phyloP scores from a whole-genome alignment of 176 grass and related monocot species.

The Musa itinerans region DNA sequence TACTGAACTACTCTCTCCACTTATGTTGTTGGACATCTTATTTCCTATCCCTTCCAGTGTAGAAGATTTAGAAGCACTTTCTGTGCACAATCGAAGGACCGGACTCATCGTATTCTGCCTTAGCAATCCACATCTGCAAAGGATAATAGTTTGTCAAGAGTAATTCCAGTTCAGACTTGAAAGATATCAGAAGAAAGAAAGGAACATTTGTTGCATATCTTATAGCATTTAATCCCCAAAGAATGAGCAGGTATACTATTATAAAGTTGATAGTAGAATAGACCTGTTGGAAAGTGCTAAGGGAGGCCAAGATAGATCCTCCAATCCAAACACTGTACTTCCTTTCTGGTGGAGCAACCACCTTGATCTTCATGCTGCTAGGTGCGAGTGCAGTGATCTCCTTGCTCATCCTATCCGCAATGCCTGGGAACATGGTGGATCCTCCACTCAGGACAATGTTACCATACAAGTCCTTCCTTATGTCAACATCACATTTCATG shows the following conservation, averaged over 20 bases:
- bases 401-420: conserved; percentile 28
- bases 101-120: conserved; percentile 17
- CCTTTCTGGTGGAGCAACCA: conserved; percentile 17
- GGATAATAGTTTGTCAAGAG: background rate
- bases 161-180: too few relatives aligned
- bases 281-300: conserved; percentile 26
- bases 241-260: too few relatives aligned
- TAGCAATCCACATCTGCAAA: conserved; percentile 21
- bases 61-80: conserved; percentile 19
- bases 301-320: conserved; percentile 20
- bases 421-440: conserved; percentile 16
- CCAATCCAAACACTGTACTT: conserved; percentile 24
- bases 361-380: conserved; percentile 21
- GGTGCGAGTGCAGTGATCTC: conserved; percentile 18
- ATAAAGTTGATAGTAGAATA: background rate
- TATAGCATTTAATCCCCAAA: too few relatives aligned
- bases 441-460: conserved; percentile 19
- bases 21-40: background rate
- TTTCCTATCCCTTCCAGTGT: background rate
- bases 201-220: background rate
- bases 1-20: too few relatives aligned
- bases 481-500: conserved; percentile 19
- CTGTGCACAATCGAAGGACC: conserved; percentile 21
- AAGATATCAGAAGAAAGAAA: background rate
- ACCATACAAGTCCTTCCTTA: conserved; percentile 21